Evolutionary conservation across 78 protist species (phyloP).

Genomic region (Mantamonas sphyraenae): DNA sequence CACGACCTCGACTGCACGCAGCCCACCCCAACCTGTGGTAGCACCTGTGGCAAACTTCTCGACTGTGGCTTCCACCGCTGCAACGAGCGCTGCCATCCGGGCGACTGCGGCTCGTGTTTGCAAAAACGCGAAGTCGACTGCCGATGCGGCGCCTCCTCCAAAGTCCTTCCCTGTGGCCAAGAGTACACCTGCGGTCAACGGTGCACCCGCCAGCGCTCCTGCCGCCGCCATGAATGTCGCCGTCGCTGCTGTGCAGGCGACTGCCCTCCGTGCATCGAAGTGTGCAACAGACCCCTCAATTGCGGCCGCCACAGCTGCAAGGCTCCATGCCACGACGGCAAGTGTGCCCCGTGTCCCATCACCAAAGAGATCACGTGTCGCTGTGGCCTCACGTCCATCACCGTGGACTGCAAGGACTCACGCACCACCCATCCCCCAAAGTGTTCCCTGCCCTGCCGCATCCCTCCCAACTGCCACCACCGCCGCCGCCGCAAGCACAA

Average conservation of each 20-base stretch:
- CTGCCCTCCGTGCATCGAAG: background rate
- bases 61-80: slow-evolving; percentile 13
- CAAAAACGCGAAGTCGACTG: no score
- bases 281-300: no score
- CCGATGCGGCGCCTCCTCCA: slow-evolving; percentile 4
- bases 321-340: no score
- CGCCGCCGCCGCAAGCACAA: no score
- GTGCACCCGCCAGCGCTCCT: slow-evolving; percentile 6
- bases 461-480: no score
- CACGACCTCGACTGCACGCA: background rate
- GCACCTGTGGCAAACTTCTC: slow-evolving; percentile 11
- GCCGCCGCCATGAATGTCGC: background rate
- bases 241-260: slow-evolving; percentile 7
- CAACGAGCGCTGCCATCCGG: slow-evolving; percentile 14
- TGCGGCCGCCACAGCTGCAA: no score
- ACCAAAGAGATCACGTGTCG: no score
- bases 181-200: slow-evolving; percentile 6
- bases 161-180: slow-evolving; percentile 8
- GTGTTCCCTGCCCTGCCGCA: no score
- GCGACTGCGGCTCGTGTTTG: background rate
- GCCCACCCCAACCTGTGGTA: slow-evolving; percentile 14
- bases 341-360: no score
- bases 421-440: no score
- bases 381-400: no score
- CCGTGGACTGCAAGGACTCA: no score